A percentile compares a stretch with the other conserved stretches of the same genome.
These are phyloP conservation scores for Orbilia oligospora DNA, from an alignment of 2,329 filamentous ascomycete species.

Conservation along the genomic window DNA sequence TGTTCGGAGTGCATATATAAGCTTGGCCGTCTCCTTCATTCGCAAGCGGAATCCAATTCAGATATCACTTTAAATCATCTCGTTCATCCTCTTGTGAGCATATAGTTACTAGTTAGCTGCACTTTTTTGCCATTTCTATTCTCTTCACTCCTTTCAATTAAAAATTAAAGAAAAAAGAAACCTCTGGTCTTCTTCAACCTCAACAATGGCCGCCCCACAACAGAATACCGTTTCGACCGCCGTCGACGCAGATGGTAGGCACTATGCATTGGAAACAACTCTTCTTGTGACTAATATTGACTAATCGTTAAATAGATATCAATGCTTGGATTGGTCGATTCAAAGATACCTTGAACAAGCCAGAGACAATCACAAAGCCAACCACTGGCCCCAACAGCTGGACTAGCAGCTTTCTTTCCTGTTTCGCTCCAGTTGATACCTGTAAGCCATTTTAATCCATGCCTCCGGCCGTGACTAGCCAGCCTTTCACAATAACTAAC, in stretches of 20 bases:
- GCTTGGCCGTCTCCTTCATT: conserved; percentile 42
- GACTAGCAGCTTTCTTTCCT: conserved; percentile 38
- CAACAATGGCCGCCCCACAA: conserved; percentile 49
- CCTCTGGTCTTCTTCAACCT: conserved; percentile 4
- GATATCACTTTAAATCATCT: conserved; percentile 20
- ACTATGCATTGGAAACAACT: background rate
- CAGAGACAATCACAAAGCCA: conserved; percentile 58
- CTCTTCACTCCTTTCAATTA: conserved; percentile 49
- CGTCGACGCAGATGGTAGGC: conserved; percentile 51
- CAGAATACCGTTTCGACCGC: conserved; percentile 55
- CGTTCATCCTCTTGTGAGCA: conserved; percentile 31
- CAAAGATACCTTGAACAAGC: conserved; percentile 59
- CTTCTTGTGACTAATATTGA: background rate
- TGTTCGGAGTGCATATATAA: conserved; percentile 41
- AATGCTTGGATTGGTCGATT: conserved; percentile 57
- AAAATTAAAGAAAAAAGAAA: too few relatives aligned
- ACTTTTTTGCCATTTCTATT: conserved; percentile 23
- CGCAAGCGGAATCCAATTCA: conserved; percentile 12
- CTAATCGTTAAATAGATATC: conserved; percentile 32
- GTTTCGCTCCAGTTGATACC: conserved; percentile 54
- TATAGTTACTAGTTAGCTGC: conserved; percentile 15
- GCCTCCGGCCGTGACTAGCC: background rate
- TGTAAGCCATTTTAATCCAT: conserved; percentile 9
- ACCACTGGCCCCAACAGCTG: conserved; percentile 56
- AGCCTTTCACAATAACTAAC: background rate